Evolutionary conservation across 2,329 filamentous ascomycete genomes (phyloP), one percentile per base, ranked within the genome.

Genomic region (Paraconiothyrium brasiliense): DNA sequence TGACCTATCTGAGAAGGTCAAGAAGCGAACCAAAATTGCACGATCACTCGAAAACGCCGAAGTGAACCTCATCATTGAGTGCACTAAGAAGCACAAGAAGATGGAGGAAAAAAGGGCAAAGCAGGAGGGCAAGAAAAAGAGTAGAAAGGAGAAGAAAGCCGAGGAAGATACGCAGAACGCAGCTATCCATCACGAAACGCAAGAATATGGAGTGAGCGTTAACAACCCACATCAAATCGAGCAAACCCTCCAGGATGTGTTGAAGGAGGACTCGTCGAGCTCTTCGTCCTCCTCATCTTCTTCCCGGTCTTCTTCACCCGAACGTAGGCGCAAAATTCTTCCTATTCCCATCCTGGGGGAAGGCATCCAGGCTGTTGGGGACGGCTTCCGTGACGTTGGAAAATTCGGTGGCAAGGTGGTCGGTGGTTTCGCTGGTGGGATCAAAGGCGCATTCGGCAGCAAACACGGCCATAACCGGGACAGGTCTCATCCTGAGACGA

Each of bases 1-100:
- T 47, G 86, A 90, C 9, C 85, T 99, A 11, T 86, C 92, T 50
- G 90, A 94, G 63, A 98, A 98, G 76, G 91, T 98, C 49, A 86
- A 92, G 52, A 82, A 88, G 65, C 87, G 95, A 48, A 88, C 93
- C 63, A 81, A 85, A 9, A 82, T 97, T 14, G 93, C 94, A 50
- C 77, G 84, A 46, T 82, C 84, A 59, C 86, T 99, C 0, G 95
- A 99, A 74, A 80, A 80, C 9, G 94, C 94, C 1, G 91, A 98
- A 78, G 97, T 93, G 0, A 88, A 92, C 24, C 82, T 99, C 44
- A 92, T 99, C 68, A 90, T 89, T 61, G 84, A 84, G 49, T 94
- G 92, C 58, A 94, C 93, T 73, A 92, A 90, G 75, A 89, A 88
- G 14, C 89, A 97, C 68, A 80, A 90, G n/a, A 90, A 94, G 74